Conservation (phyloP, 768 basidiomycete species). For the Boletus sp. region DNA sequence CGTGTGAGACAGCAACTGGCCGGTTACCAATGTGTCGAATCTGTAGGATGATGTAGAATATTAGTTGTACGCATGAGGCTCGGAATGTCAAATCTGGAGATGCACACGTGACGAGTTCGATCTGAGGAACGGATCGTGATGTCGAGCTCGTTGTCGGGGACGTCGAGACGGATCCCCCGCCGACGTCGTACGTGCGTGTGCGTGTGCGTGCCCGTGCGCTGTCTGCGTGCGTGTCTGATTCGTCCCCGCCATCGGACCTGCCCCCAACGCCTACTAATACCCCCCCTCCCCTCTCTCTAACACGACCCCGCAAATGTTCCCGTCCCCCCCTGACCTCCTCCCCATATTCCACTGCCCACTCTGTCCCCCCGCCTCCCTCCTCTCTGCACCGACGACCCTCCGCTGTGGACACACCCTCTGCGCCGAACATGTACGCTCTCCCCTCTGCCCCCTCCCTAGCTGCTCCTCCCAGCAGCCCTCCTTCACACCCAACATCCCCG, state of each 20-base stretch:
- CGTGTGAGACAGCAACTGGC: conserved; percentile 25
- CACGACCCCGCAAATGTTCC: conserved; percentile 16
- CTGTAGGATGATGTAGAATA: conserved; percentile 11
- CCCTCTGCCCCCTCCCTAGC: conserved; percentile 35
- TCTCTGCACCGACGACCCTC: conserved; percentile 54
- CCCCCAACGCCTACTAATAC: conserved; percentile 11
- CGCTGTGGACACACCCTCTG: conserved; percentile 87
- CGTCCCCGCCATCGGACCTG: conserved; percentile 15
- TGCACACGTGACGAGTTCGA: conserved; percentile 30
- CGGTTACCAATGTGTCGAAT: conserved; percentile 24
- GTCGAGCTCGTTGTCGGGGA: conserved; percentile 16
- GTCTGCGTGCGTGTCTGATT: conserved; percentile 22
- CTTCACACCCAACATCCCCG: conserved; percentile 40
- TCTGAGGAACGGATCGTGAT: conserved; percentile 30
- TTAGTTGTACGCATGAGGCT: background rate
- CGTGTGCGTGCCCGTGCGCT: conserved; percentile 7
- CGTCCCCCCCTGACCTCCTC: conserved; percentile 29
- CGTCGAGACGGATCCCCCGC: conserved; percentile 28
- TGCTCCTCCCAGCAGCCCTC: conserved; percentile 29
- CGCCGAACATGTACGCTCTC: conserved; percentile 43
- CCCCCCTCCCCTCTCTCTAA: background rate
- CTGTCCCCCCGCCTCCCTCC: conserved; percentile 40
- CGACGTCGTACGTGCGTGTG: conserved; percentile 23
- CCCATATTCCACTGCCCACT: conserved; percentile 52
- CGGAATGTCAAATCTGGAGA: conserved; percentile 7